A percentile compares a stretch with the other conserved stretches of the same genome.
These are phyloP conservation scores for Candolleomyces aberdarensis DNA, from an alignment of 768 basidiomycete genomes.

Conservation along the genomic window DNA sequence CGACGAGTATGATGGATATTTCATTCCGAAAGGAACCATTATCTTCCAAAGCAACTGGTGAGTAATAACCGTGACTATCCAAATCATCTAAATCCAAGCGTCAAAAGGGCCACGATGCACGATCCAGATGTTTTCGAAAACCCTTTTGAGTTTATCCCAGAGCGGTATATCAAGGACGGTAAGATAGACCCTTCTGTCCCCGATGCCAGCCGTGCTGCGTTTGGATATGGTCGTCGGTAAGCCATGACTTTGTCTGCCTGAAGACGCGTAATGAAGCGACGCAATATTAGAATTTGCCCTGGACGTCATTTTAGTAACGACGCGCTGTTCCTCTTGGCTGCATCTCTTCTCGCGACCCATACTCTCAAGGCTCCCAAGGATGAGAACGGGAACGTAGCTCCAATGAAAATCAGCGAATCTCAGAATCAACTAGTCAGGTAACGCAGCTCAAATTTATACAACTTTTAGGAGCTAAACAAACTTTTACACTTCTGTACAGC, in stretches of 20 bases:
- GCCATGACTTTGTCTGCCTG: not conserved
- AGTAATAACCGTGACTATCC: not conserved
- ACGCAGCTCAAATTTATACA: not conserved
- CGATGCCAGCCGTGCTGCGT: not conserved
- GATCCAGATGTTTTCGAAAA: not conserved
- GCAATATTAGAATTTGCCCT: slow-evolving; percentile 12
- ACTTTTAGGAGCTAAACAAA: not conserved
- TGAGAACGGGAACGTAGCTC: slow-evolving; percentile 1
- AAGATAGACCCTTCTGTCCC: not conserved
- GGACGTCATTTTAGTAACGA: slow-evolving; percentile 12
- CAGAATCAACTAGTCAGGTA: not conserved
- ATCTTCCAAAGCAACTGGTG: slow-evolving; percentile 14
- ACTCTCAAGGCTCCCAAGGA: slow-evolving; percentile 1
- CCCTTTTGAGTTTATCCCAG: slow-evolving; percentile 1
- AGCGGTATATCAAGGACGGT: slow-evolving; percentile 8
- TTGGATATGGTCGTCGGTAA: not conserved
- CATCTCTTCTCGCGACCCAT: slow-evolving; percentile 4
- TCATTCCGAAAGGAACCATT: slow-evolving; percentile 13
- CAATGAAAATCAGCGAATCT: not conserved
- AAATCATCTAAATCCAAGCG: not conserved
- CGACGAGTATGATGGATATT: slow-evolving; percentile 12
- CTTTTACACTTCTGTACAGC: not conserved
- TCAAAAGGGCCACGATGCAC: not conserved
- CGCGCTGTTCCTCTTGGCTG: slow-evolving; percentile 9
- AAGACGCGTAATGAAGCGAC: not conserved